Conservation (phyloP, 2,329 filamentous ascomycete species). For the Botryotinia convoluta region DNA sequence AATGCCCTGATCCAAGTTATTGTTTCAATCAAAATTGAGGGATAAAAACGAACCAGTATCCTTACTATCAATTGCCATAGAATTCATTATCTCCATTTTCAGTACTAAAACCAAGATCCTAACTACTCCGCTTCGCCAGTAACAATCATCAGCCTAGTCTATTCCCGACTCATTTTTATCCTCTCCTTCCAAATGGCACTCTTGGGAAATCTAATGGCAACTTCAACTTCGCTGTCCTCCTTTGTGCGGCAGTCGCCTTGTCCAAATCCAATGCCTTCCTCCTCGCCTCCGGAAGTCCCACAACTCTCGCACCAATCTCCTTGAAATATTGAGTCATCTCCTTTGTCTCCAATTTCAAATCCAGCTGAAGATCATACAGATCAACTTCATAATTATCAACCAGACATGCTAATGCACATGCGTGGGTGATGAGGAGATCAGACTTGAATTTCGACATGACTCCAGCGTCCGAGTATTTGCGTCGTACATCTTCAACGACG, state of each 20-base stretch:
- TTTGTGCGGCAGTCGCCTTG: slow-evolving; percentile 58
- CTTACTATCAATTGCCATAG: slow-evolving; percentile 2
- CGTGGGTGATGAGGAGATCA: slow-evolving; percentile 71
- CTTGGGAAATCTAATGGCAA: slow-evolving; percentile 84
- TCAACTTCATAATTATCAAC: slow-evolving; percentile 73
- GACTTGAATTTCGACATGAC: slow-evolving; percentile 69
- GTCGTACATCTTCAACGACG: slow-evolving; percentile 64
- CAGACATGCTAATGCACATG: slow-evolving; percentile 67
- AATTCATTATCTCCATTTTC: slow-evolving; percentile 7
- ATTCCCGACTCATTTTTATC: neutral
- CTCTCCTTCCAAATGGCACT: slow-evolving; percentile 35
- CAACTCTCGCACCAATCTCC: slow-evolving; percentile 70
- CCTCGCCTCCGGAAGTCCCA: slow-evolving; percentile 46
- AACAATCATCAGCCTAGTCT: neutral
- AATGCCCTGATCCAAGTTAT: neutral
- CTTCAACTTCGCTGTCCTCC: slow-evolving; percentile 67
- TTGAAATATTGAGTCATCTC: slow-evolving; percentile 69
- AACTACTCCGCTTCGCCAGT: slow-evolving; percentile 13
- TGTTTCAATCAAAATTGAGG: neutral
- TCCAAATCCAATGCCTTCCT: slow-evolving; percentile 53
- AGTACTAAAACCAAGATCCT: neutral
- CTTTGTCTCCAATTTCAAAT: slow-evolving; percentile 69
- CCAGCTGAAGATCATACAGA: slow-evolving; percentile 65
- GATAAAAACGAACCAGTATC: neutral
- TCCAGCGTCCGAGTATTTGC: slow-evolving; percentile 64